Percentiles rank a stretch among this genome's conserved stretches.
Conservation (phyloP, 129 eudicot species). For the Pittosporum tobira region DNA sequence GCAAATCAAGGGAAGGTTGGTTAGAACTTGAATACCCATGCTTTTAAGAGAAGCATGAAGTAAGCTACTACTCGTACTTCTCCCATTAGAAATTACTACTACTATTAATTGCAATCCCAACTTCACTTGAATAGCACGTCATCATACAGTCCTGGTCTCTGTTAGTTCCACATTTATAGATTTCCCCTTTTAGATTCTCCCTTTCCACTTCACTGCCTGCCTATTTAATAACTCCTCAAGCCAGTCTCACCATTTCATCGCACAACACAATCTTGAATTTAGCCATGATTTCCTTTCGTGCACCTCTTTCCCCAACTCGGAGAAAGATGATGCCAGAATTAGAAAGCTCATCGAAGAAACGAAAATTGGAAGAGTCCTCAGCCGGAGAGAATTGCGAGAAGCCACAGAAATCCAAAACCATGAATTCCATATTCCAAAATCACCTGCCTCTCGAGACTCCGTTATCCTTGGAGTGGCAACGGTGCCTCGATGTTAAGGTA, state of each 20-base stretch:
- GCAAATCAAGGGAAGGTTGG: conserved; percentile 9
- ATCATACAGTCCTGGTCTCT: conserved; percentile 7
- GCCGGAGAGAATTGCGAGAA: conserved; percentile 18
- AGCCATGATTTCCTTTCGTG: conserved; percentile 49
- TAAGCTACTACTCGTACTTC: too few relatives aligned
- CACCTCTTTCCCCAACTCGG: conserved; percentile 31
- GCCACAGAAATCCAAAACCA: conserved; percentile 13
- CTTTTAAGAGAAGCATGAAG: conserved; percentile 9
- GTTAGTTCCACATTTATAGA: too few relatives aligned
- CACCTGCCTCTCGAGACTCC: conserved; percentile 47
- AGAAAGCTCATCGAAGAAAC: conserved; percentile 42
- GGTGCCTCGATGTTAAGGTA: conserved; percentile 89
- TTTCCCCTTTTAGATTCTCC: conserved; percentile 18
- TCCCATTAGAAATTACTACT: too few relatives aligned
- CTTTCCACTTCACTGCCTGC: conserved; percentile 9
- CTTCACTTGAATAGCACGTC: conserved; percentile 9
- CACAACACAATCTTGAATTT: neutral
- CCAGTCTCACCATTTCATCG: conserved; percentile 17
- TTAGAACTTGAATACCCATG: conserved; percentile 11
- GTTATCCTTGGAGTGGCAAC: conserved; percentile 77
- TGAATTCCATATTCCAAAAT: conserved; percentile 20
- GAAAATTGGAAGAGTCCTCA: conserved; percentile 39
- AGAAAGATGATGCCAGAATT: conserved; percentile 29
- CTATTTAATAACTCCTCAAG: conserved; percentile 44
- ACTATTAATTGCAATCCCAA: conserved; percentile 9